Percentiles rank a stretch among this genome's conserved stretches.
phyloP scores from a whole-genome alignment of 306 rosid genomes.

The Gillenia trifoliata region DNA sequence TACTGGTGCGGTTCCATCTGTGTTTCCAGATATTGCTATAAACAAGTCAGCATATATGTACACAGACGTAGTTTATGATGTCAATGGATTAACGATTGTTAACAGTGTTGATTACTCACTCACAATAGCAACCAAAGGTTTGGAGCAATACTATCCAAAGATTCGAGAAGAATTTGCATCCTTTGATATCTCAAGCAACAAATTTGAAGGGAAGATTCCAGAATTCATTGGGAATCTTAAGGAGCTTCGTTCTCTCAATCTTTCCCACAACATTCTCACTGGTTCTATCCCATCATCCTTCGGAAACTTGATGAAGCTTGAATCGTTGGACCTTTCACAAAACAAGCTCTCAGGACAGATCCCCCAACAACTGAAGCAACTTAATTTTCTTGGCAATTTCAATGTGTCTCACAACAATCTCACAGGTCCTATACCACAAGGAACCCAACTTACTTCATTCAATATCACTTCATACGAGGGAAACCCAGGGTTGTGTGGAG shows the following conservation, averaged over 20 bases:
- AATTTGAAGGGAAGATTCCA: background rate
- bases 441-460: background rate
- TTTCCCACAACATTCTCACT: background rate
- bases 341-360: background rate
- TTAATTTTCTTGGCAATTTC: background rate
- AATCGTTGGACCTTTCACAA: background rate
- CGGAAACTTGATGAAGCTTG: background rate
- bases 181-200: background rate
- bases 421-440: background rate
- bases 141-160: background rate
- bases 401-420: background rate
- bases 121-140: background rate
- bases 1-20: background rate
- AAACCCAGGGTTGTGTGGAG: background rate
- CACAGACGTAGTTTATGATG: background rate
- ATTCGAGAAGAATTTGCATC: background rate
- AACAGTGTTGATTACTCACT: fast-evolving
- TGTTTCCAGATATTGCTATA: background rate
- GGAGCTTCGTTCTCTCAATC: background rate
- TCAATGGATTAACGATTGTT: fast-evolving
- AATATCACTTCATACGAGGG: background rate
- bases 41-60: background rate
- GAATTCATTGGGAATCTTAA: background rate
- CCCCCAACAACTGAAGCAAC: background rate
- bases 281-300: background rate